Base-by-base conservation (phyloP, 805 yeast genomes). In the Pichia nakasei region DNA sequence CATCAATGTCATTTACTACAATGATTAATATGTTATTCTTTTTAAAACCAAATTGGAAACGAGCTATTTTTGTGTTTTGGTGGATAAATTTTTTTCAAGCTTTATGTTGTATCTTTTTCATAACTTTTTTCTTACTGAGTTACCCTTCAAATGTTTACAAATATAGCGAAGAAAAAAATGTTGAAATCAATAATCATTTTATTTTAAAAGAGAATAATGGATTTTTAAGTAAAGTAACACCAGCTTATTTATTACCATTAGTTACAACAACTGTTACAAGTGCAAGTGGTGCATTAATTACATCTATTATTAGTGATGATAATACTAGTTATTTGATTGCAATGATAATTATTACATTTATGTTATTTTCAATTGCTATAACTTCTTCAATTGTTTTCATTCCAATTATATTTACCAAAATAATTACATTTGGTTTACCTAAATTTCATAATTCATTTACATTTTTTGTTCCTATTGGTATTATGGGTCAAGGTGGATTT, bases 401-500 rank as follows among this genome's bases (percentile, higher is more conserved):
- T 29, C 82, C 86, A 0, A 64, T 84, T 3, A 78, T 80, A 57
- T 65, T 81, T 48, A 70, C 82, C 70, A 76, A 79, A 43, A 61
- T 85, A 21, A 58, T 80, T 21, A 61, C 77, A 2, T 66, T 72
- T 55, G 80, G 80, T 50, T 60, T 80, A 22, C 89, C 95, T 2
- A 64, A 70, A 6, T 71, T 78, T 44, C 58, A 62, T 9, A 50
- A 53, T 11, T 71, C 82, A 2, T 81, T 82, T 56, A 72, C 88
- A n/a, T 64, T 78, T 39, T 85, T 87, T 56, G 70, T 86, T 42
- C 88, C 94, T 1, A 66, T 87, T 38, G 96, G 96, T 8, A 80
- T 89, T 35, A 60, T 84, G 56, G 96, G 96, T 18, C 96, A 88
- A 62, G 95, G 93, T 1, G 73, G 85, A 2, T 85, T 69, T 60